These are phyloP conservation scores for Eleusine coracana DNA, from an alignment of 176 grass and related monocot species.

Conservation along the genomic window DNA sequence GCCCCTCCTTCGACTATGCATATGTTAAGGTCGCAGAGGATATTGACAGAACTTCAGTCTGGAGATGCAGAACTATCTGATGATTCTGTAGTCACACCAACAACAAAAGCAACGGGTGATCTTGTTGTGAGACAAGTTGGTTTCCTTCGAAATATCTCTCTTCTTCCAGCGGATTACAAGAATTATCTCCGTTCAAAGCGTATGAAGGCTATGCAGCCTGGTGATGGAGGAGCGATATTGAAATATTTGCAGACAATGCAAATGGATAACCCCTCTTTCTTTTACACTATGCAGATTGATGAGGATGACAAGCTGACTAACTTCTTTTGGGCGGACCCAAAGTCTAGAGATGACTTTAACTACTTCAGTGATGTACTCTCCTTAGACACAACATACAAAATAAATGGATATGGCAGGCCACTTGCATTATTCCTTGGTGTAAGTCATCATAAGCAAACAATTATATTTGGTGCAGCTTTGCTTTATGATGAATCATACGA, in stretches of 20 bases:
- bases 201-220: constrained; percentile 80
- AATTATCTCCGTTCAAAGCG: constrained; percentile 88
- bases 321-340: constrained; percentile 94
- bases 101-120: constrained; percentile 74
- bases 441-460: constrained; percentile 96
- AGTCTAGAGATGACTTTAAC: constrained; percentile 85
- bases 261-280: constrained; percentile 84
- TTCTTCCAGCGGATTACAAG: constrained; percentile 87
- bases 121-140: constrained; percentile 74
- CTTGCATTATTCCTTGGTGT: constrained; percentile 79
- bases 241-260: constrained; percentile 98
- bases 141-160: constrained; percentile 72
- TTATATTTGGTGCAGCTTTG: constrained; percentile 91
- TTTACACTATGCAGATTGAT: constrained; percentile 96
- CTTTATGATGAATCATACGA: constrained; percentile 96
- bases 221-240: constrained; percentile 87
- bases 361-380: constrained; percentile 82
- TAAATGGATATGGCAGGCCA: constrained; percentile 97
- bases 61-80: constrained; percentile 78
- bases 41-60: constrained; percentile 88
- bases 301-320: constrained; percentile 98
- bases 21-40: constrained; percentile 94
- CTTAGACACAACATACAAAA: constrained; percentile 87
- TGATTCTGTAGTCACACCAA: constrained; percentile 73
- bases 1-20: constrained; percentile 97